Percentiles rank a stretch among this genome's conserved stretches.
Evolutionary conservation across 371 early-diverging fungal genomes (phyloP).

Genomic region (Apophysomyces elegans): DNA sequence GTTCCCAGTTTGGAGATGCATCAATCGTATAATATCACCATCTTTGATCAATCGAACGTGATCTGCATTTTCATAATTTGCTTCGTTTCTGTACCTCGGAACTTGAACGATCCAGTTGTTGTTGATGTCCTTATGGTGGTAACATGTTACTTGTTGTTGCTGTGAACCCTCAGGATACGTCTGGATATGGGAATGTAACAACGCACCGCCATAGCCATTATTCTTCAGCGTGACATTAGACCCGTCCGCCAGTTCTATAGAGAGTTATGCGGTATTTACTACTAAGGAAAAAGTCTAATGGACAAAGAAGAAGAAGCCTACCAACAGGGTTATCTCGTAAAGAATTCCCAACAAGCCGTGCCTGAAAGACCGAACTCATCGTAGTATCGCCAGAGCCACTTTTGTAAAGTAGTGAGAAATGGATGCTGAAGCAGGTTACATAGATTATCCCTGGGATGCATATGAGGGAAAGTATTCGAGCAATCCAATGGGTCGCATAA

Average conservation of each 20-base stretch:
- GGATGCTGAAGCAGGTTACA: slow-evolving; percentile 83
- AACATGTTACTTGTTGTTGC: slow-evolving; percentile 61
- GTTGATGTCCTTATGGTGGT: slow-evolving; percentile 95
- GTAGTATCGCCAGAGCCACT: slow-evolving; percentile 94
- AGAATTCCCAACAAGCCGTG: slow-evolving; percentile 82
- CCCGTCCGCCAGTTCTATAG: slow-evolving; percentile 87
- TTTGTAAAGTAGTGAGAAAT: slow-evolving; percentile 89
- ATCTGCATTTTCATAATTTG: slow-evolving; percentile 2
- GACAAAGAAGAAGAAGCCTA: slow-evolving; percentile 24
- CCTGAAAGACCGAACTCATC: slow-evolving; percentile 98
- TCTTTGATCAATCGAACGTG: slow-evolving; percentile 61
- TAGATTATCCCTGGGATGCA: slow-evolving; percentile 89
- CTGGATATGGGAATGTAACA: slow-evolving; percentile 97
- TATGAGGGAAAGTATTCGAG: slow-evolving; percentile 82
- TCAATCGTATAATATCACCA: slow-evolving; percentile 83
- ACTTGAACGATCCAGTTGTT: slow-evolving; percentile 88
- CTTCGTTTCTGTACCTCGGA: slow-evolving; percentile 17
- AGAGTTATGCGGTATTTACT: neutral
- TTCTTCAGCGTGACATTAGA: slow-evolving; percentile 92
- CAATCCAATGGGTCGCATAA: slow-evolving; percentile 79
- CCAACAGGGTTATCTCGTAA: slow-evolving; percentile 82
- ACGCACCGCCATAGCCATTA: slow-evolving; percentile 84
- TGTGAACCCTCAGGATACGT: slow-evolving; percentile 78
- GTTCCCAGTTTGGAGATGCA: slow-evolving; percentile 71
- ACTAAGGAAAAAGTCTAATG: neutral